Base-by-base conservation (phyloP, 2,329 filamentous ascomycete genomes). In the Chaetomium sp. region DNA sequence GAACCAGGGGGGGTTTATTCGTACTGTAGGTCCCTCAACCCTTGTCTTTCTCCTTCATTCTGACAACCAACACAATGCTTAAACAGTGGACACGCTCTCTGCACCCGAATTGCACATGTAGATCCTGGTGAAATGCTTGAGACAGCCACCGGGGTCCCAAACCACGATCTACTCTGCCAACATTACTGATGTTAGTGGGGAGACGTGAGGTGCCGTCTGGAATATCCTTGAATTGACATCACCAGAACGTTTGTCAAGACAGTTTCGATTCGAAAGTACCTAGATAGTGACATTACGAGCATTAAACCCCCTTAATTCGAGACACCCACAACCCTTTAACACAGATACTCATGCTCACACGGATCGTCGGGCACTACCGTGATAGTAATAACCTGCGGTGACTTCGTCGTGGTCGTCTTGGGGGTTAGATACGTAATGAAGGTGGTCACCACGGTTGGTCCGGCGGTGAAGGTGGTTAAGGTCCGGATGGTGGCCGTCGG, bases 291-390 rank as follows among this genome's bases (percentile, higher is more conserved):
- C 45, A 47, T 23, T 53, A 29, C 23, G 16, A 53, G 7, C 16
- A 29, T n/a, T 7, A 53, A n/a, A 16, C 23, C 27, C 35, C 23
- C 33, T 42, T 42, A 6, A 42, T 42, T 9, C n/a, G 45, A 47
- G 6, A 21, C n/a, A 47, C 29, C 5, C 19, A 27, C 16, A 19
- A 19, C 25, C 35, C n/a, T 42, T 33, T 56, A 69, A 47, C 69
- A 68, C 55, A 65, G 64, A 47, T 60, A 65, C 25, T 67, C 60
- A 27, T 69, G 53, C 12, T 70, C 58, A 56, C 68, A 70, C 2
- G 71, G 71, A 42, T 72, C 69, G 50, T 72, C 70, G 12, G 71
- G 70, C n/a, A 65, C 53, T 50, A 72, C 53, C 0, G 71, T 72
- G 8, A 72, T 57, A 2, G 69, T 72, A 6, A 66, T 65, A 6